Evolutionary conservation across 2,329 filamentous ascomycete species (phyloP), one percentile per base, ranked within the genome.

Genomic region (Tolypocladium cylindrosporum): DNA sequence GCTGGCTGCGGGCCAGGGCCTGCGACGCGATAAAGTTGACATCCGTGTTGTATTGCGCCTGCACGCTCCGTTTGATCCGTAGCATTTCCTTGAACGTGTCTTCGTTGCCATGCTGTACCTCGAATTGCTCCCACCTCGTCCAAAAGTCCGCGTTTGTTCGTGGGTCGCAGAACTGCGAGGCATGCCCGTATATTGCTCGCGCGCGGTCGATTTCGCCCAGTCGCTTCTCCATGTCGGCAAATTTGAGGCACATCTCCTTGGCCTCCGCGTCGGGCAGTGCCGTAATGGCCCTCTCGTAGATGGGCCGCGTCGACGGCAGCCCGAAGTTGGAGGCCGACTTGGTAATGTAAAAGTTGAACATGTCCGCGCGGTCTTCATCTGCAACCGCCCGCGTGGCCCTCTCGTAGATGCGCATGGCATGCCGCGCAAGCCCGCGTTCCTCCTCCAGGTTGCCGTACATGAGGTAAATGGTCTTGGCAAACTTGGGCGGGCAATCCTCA

Each of bases 81-180:
- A 97, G 80, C 94, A 99, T 99, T 72, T 99, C 94, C 77, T 96
- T 97, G 81, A 95, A 99, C 0, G 95, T 99, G 72, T 99, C 94
- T 72, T 99, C 95, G 74, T 99, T 99, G 63, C 94, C 94, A 69
- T 99, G 94, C 71, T 95, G 89, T 27, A 97, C 91, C 74, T 99
- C 95, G 72, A 99, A 99, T 57, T 86, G 82, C 73, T 99, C 94
- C 94, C 94, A 99, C 71, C 93, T 95, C 66, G 86, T 82, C 95
- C 95, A 99, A 75, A 97, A 99, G 19, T 83, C 85, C 9, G 89
- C 87, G 64, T 90, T 91, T 16, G 91, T 96, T 57, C 95, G 82
- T 10, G 94, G 94, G 72, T 99, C 95, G 75, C 91, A 96, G 74
- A 97, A 99, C 71, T 99, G 94, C 50, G 90, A 96, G 14, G 90